A percentile compares a stretch with the other conserved stretches of the same genome.
These are phyloP conservation scores for Candida pini DNA, from an alignment of 805 yeast species.

Conservation along the genomic window DNA sequence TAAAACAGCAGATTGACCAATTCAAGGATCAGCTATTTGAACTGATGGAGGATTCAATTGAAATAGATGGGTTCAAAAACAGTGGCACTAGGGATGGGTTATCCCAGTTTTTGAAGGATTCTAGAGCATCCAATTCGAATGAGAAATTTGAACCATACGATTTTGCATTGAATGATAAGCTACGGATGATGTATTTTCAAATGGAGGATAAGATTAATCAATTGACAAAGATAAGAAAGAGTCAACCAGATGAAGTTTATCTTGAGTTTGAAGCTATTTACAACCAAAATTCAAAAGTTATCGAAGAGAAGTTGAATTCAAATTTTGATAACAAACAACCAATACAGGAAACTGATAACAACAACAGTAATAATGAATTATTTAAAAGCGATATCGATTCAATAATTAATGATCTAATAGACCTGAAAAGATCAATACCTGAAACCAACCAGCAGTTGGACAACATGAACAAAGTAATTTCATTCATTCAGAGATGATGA, in stretches of 20 bases:
- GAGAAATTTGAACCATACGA: constrained; percentile 66
- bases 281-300: constrained; percentile 7
- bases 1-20: too few species aligned
- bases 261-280: constrained; percentile 30
- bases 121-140: constrained; percentile 15
- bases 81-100: too few species aligned
- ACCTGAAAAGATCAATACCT: constrained; percentile 34
- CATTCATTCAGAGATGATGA: constrained; percentile 12
- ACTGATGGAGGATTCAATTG: constrained; percentile 46
- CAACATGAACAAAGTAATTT: constrained; percentile 20
- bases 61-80: constrained; percentile 63
- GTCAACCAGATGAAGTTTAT: constrained; percentile 40
- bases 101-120: too few species aligned
- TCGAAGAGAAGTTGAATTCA: constrained; percentile 15
- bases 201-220: constrained; percentile 60
- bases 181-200: constrained; percentile 49
- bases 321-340: constrained; percentile 10
- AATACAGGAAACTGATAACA: constrained; percentile 2
- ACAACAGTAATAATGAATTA: constrained; percentile 5
- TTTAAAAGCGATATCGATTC: constrained; percentile 9
- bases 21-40: too few species aligned
- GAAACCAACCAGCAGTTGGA: constrained; percentile 31
- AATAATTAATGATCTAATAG: constrained; percentile 25
- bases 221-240: constrained; percentile 49
- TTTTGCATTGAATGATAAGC: constrained; percentile 49